Evolutionary conservation across 1,284 basidiomycete species (phyloP), one percentile per base, ranked within the genome.

Genomic region (Cystobasidium slooffiae): DNA sequence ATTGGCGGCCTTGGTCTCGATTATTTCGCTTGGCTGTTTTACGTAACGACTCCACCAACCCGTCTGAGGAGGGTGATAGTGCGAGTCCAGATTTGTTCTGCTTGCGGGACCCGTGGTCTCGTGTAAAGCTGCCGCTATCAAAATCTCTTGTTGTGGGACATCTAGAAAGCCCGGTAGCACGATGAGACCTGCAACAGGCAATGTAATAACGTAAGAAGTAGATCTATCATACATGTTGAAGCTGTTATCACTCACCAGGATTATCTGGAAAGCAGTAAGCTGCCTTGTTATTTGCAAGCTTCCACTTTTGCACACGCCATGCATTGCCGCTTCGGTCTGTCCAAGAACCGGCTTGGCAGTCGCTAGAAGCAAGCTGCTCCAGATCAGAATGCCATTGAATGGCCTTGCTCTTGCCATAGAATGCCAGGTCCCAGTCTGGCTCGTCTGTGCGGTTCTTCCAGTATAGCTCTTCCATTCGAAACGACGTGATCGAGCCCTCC

Each of bases 81-180:
- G 94, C 0, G 88, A 87, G 73, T 93, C 90, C 31, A 96, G 88
- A 77, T 93, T 94, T 0, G 92, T 93, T 66, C 91, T 89, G 81
- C 95, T 96, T 0, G 93, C 92, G 31, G 86, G 82, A 5, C 86
- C 85, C 0, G 93, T 90, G 78, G 94, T 92, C 43, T 89, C 86
- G 24, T 84, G 81, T 6, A 97, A 86, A 43, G 91, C 87, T 86
- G 90, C 89, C 70, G 82, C 83, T 18, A 91, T 85, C 3, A 96
- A 86, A 0, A 84, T 80, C 31, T 87, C 85, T 80, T 97, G 94
- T 39, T 87, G 84, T 14, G 83, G 78, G 0, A 83, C 82, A 5
- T 87, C 83, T 16, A 95, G 79, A 80, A 90, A 93, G 0, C 85
- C 84, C 7, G 93, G 93, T 5, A 96, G 83, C 20, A 95, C 81